Evolutionary conservation across 495 filamentous ascomycete species (phyloP).

Genomic region (Amphirosellinia nigrospora): DNA sequence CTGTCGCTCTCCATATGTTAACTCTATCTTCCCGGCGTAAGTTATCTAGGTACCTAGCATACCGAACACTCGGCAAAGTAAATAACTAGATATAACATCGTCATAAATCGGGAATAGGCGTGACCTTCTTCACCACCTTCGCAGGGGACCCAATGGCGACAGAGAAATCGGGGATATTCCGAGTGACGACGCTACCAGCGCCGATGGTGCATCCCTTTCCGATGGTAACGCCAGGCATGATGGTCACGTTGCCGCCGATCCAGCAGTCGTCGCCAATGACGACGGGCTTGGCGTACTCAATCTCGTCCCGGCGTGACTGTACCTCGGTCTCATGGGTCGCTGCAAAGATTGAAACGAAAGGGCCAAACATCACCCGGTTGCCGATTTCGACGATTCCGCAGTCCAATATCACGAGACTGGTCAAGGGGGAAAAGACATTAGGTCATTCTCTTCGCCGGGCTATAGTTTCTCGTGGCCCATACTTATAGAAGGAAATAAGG

Average conservation of each 20-base stretch:
- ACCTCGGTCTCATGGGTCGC: constrained; percentile 55
- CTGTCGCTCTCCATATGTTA: neutral
- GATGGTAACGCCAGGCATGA: constrained; percentile 55
- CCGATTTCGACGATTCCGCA: constrained; percentile 53
- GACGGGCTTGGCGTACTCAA: constrained; percentile 47
- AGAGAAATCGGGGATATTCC: constrained; percentile 50
- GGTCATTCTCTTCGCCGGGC: neutral
- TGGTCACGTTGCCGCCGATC: constrained; percentile 51
- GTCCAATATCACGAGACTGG: constrained; percentile 52
- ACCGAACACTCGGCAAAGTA: too few species aligned
- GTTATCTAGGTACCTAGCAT: neutral
- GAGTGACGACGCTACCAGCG: constrained; percentile 56
- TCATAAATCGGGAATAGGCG: constrained; percentile 32
- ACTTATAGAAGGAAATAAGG: neutral
- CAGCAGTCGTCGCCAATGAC: constrained; percentile 56
- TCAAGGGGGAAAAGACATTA: constrained; percentile 1
- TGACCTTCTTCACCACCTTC: constrained; percentile 47
- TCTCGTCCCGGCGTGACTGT: constrained; percentile 40
- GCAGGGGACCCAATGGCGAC: constrained; percentile 51
- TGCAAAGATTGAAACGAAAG: constrained; percentile 52
- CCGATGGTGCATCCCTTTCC: constrained; percentile 53
- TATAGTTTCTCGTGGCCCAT: neutral
- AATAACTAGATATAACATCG: neutral
- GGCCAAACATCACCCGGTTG: constrained; percentile 50
- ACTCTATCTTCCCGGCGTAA: too few species aligned